Evolutionary conservation across 768 basidiomycete genomes (phyloP), one percentile per base, ranked within the genome.

Genomic region (Lentinula sp.): DNA sequence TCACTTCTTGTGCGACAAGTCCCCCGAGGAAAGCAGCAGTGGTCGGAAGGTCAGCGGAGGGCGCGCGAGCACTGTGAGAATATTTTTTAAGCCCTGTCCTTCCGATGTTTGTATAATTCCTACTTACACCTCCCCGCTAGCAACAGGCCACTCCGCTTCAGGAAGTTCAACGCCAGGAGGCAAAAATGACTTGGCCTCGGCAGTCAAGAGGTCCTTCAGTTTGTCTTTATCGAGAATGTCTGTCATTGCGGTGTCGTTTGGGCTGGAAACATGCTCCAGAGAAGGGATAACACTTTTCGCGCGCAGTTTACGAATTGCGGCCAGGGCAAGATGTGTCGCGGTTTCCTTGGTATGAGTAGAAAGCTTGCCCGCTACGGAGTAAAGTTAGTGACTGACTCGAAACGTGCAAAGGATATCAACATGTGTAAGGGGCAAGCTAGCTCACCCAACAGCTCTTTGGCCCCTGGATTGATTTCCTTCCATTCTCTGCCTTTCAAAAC

Each of bases 11-110:
- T 28, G 95, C 94, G 18, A 98, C 88, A 39, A 98, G 73, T 2
- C 97, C 97, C 1, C 97, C 97, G 0, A 98, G 77, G 68, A 98
- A 85, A 1, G 95, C 95, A 0, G 96, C 93, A 1, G 88, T 95
- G 65, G 95, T 98, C 5, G 96, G 96, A 3, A 98, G 75, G 67
- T 96, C 93, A 3, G 92, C 87, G 0, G 82, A 86, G 2, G 90
- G 91, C 7, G 93, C 80, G 1, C 94, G 89, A 10, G 79, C 86
- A 59, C 93, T 95, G 67, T 50, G 16, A 23, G n/a, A 13, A 59
- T 32, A 60, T 71, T n/a, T 69, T 60, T 61, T 60, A 64, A 65
- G n/a, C 32, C 7, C 6, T 45, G 6, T 48, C n/a, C 53, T 13
- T 23, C 51, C 34, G 48, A 16, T 37, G 61, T 62, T 9, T 51